Base-by-base conservation (phyloP, 805 yeast species). In the Huiozyma naganishii region DNA sequence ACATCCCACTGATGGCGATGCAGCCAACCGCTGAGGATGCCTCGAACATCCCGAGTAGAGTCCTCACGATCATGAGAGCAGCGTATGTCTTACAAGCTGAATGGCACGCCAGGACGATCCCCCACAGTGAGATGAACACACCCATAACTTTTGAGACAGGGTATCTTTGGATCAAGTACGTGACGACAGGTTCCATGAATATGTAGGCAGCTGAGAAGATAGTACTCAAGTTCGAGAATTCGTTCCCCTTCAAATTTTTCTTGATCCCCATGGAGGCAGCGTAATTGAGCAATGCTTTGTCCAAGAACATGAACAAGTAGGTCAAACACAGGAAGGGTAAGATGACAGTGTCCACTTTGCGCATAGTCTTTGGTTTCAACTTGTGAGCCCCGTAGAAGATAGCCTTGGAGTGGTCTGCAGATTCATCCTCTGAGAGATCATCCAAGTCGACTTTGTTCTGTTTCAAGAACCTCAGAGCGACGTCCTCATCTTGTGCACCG, bases 241-340 rank as follows among this genome's bases (percentile, higher is more conserved):
- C 73, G 36, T 74, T 66, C 6, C 70, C 65, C 34, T 64, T 61
- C 47, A 76, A 62, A 51, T 74, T 67, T 2, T 65, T 55, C 52
- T 71, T 73, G 50, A 78, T 74, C 0, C 83, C 83, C 81, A 79
- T 74, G 1, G 78, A 77, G 11, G 79, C 79, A 2, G 83, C 79
- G 52, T 77, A 76, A 48, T 77, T 77, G 35, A 74, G 58, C 41
- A 78, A 58, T n/a, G 75, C 68, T 52, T 79, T 79, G 50, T 79
- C 84, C 44, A 77, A 60, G 50, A 74, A 75, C 62, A 77, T 80
- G 12, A 77, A 58, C 44, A 77, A 70, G 50, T 78, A 78, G 10
- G 76, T 69, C 33, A 69, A 62, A 49, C 80, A 73, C 50, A 78
- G 57, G 29, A 76, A 58, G 0, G 79, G 68, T 55, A 76, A 54